Percentiles rank a stretch among this genome's conserved stretches.
Conservation (phyloP, 352 stramenopile species). For the Paralagenidium karlingii region DNA sequence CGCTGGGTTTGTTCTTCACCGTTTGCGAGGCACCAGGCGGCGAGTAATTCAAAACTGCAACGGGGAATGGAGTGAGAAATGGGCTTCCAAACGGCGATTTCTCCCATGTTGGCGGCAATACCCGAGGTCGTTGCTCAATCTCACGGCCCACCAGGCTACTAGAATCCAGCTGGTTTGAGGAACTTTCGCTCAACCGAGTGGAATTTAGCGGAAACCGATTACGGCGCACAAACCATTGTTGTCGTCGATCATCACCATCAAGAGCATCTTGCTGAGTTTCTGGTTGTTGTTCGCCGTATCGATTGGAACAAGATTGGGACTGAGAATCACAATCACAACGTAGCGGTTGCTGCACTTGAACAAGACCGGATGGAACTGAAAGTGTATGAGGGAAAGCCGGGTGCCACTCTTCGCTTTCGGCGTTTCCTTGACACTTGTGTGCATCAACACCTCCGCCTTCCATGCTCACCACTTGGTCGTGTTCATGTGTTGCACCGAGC, state of each 20-base stretch:
- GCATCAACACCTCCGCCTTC: neutral
- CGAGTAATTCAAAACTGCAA: constrained; percentile 14
- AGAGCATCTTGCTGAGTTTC: neutral
- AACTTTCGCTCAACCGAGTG: no score
- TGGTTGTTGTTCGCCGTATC: neutral
- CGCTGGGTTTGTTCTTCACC: neutral
- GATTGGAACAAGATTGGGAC: constrained; percentile 31
- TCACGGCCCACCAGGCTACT: no score
- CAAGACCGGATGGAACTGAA: constrained; percentile 37
- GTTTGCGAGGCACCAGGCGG: neutral
- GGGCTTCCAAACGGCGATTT: constrained; percentile 18
- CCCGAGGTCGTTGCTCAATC: constrained; percentile 5
- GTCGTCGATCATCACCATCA: neutral
- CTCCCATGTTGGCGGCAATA: constrained; percentile 59
- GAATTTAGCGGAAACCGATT: no score
- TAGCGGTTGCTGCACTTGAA: constrained; percentile 17
- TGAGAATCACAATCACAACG: constrained; percentile 3
- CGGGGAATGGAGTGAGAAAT: constrained; percentile 46
- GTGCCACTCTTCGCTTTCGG: constrained; percentile 15
- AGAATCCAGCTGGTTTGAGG: no score
- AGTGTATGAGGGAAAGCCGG: constrained; percentile 42
- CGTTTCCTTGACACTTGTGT: constrained; percentile 4
- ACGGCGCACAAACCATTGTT: constrained; percentile 1
- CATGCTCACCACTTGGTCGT: constrained; percentile 4
- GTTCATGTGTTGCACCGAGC: no score